Percentiles rank a stretch among this genome's conserved stretches.
Conservation (phyloP, 805 yeast species). For the Blastobotrys peoriensis region DNA sequence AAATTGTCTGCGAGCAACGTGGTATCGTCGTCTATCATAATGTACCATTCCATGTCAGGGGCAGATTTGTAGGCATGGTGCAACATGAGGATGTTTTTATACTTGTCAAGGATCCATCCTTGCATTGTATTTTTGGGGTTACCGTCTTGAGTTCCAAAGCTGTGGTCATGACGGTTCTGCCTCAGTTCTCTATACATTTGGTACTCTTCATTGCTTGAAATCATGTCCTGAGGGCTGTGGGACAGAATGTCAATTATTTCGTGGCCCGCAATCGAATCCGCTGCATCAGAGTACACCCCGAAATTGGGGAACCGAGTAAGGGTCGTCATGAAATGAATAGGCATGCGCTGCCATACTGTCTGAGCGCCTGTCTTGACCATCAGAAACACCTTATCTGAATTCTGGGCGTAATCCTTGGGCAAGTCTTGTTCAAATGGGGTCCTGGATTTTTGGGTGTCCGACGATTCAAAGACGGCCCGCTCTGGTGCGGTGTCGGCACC, state of each 20-base stretch:
- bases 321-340: slow-evolving; percentile 30
- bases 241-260: slow-evolving; percentile 92
- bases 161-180: slow-evolving; percentile 4
- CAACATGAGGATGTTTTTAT: slow-evolving; percentile 31
- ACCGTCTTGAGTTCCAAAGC: neutral
- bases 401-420: neutral
- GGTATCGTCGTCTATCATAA: slow-evolving; percentile 32
- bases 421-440: neutral
- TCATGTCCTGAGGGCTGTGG: slow-evolving; percentile 16
- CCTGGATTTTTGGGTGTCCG: neutral
- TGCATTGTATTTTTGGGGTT: slow-evolving; percentile 3
- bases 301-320: slow-evolving; percentile 25
- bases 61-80: slow-evolving; percentile 27
- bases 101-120: slow-evolving; percentile 32
- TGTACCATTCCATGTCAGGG: slow-evolving; percentile 29
- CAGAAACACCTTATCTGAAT: slow-evolving; percentile 19
- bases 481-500: neutral
- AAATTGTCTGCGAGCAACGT: slow-evolving; percentile 26
- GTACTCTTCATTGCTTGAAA: slow-evolving; percentile 6
- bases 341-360: slow-evolving; percentile 30
- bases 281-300: slow-evolving; percentile 30
- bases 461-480: neutral
- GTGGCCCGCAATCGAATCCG: slow-evolving; percentile 51
- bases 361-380: slow-evolving; percentile 32
- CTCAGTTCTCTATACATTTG: slow-evolving; percentile 6